Evolutionary conservation across 371 early-diverging fungal genomes (phyloP).

Genomic region (Mortierella sp.): DNA sequence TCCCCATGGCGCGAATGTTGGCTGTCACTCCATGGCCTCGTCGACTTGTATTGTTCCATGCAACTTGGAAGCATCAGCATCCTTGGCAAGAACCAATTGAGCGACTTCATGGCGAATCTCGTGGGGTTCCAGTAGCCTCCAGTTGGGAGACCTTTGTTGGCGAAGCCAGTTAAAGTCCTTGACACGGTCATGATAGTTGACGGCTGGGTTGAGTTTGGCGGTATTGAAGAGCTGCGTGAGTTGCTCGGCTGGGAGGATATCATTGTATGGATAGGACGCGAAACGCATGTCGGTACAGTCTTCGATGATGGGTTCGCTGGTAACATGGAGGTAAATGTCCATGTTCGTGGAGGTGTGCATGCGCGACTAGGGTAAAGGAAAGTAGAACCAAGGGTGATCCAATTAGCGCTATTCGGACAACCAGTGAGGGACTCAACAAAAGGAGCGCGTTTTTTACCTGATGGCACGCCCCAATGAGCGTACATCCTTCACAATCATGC

Average conservation of each 20-base stretch:
- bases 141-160: constrained; percentile 81
- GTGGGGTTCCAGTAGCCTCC: constrained; percentile 56
- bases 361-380: constrained; percentile 69
- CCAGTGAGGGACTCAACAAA: too few species aligned
- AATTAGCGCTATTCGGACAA: background rate
- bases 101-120: constrained; percentile 26
- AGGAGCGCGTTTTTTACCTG: constrained; percentile 78
- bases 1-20: too few species aligned
- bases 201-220: constrained; percentile 36
- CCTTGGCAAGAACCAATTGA: constrained; percentile 3
- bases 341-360: constrained; percentile 78
- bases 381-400: background rate
- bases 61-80: too few species aligned
- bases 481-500: constrained; percentile 67
- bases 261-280: constrained; percentile 58
- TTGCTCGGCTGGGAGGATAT: constrained; percentile 27
- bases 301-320: constrained; percentile 87
- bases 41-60: too few species aligned
- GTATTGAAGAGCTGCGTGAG: constrained; percentile 34
- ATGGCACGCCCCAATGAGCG: constrained; percentile 74
- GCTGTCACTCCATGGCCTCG: too few species aligned
- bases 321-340: constrained; percentile 70
- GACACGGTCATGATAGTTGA: constrained; percentile 66
- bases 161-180: constrained; percentile 91
- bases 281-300: constrained; percentile 70